Base-by-base conservation (phyloP, 371 early-diverging fungal genomes). In the Mucor mucedo region DNA sequence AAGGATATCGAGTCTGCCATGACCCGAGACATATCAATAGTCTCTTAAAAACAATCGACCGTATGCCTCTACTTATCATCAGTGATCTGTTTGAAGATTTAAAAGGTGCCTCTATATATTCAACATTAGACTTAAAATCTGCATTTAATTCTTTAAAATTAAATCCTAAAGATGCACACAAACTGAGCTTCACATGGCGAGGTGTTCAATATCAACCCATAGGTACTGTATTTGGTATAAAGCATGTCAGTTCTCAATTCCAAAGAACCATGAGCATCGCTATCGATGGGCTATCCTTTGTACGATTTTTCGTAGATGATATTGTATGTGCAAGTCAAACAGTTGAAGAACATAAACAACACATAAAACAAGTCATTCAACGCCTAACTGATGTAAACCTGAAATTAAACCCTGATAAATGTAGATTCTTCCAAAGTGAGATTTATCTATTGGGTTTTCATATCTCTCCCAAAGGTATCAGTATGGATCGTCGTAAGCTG, bases 401-500 rank as follows among this genome's bases (percentile, higher is more conserved):
- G 21, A 56, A 49, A 9, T 33, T 74, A n/a, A 66, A 74, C 38
- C 50, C 33, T 40, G 45, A 45, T 0, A 74, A 74, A 49, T 63
- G 60, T 14, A 28, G 55, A 2, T 66, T 66, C 13, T 38, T 40
- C n/a, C 55, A 58, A 49, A 27, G 13, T 1, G 8, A 33, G 13
- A 41, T 70, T 44, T 33, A 57, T 7, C 16, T 70, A 5, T 21
- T 70, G 2, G 71, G 71, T 4, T 70, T 66, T 35, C 11, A n/a
- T 4, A 62, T 66, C 9, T 21, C 35, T 27, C 39, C 40, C 3
- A 30, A 55, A 61, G 71, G 72, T 29, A 39, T 62, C 7, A 35
- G 35, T 9, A 35, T 65, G 6, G 71, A 60, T 50, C 44, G 32
- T 14, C 30, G 60, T 30, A 70, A 71, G 29, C 10, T 71, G 1